phyloP scores from a whole-genome alignment of 1,284 basidiomycete genomes.

The Papiliotrema fonsecae region DNA sequence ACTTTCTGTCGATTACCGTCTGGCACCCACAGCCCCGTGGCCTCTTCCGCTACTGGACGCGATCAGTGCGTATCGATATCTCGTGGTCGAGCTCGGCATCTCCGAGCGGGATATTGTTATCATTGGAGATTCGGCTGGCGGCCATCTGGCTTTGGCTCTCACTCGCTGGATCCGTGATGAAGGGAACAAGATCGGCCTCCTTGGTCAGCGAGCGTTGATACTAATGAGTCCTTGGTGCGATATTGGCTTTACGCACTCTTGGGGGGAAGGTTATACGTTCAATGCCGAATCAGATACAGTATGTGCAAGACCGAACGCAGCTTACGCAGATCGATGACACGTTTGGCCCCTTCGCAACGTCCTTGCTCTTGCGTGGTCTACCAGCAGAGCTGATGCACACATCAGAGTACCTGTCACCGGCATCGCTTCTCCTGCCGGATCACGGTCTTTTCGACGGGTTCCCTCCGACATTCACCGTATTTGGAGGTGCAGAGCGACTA shows the following conservation, averaged over 20 bases:
- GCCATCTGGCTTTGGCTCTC: slow-evolving; percentile 59
- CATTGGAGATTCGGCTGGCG: slow-evolving; percentile 66
- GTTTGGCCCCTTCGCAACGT: slow-evolving; percentile 41
- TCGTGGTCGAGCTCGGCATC: slow-evolving; percentile 52
- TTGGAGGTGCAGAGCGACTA: slow-evolving; percentile 40
- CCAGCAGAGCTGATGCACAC: slow-evolving; percentile 27
- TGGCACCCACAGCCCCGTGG: slow-evolving; percentile 50
- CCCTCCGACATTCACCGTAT: slow-evolving; percentile 38
- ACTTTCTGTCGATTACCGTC: slow-evolving; percentile 39
- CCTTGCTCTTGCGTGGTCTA: slow-evolving; percentile 35
- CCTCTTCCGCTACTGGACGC: slow-evolving; percentile 62
- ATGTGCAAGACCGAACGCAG: slow-evolving; percentile 2
- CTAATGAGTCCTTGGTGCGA: slow-evolving; percentile 60
- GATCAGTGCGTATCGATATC: slow-evolving; percentile 59
- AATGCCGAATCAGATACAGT: slow-evolving; percentile 34
- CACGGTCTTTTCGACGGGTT: slow-evolving; percentile 23
- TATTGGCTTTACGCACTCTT: slow-evolving; percentile 45
- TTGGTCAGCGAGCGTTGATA: slow-evolving; percentile 53
- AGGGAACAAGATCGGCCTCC: slow-evolving; percentile 20
- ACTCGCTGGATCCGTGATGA: slow-evolving; percentile 35
- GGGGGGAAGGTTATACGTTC: slow-evolving; percentile 28
- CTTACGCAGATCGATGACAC: slow-evolving; percentile 31
- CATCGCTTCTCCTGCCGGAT: slow-evolving; percentile 26
- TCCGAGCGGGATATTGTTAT: slow-evolving; percentile 58
- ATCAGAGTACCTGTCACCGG: slow-evolving; percentile 36